A percentile compares a stretch with the other conserved stretches of the same genome.
These are phyloP conservation scores for Ogataea degrootiae DNA, from an alignment of 805 yeast genomes.

Conservation along the genomic window DNA sequence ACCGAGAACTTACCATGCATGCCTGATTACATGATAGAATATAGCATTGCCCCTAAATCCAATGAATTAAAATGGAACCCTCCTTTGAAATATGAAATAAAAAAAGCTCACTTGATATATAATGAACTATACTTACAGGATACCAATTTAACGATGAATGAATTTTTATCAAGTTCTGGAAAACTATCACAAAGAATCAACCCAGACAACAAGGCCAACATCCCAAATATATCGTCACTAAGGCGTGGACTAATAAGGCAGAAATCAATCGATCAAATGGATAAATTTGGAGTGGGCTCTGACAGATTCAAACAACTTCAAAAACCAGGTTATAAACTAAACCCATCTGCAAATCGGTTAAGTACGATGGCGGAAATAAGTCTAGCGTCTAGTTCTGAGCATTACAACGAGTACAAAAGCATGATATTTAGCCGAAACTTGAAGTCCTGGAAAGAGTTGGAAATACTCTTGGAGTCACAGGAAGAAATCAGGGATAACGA, in stretches of 20 bases:
- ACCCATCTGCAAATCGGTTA: conserved; percentile 10
- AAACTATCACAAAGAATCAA: neutral
- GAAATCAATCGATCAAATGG: conserved; percentile 7
- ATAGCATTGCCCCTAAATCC: conserved; percentile 8
- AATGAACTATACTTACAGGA: conserved; percentile 11
- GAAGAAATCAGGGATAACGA: conserved; percentile 21
- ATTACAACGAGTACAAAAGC: conserved; percentile 15
- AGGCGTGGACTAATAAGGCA: neutral
- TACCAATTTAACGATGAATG: conserved; percentile 11
- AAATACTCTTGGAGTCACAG: conserved; percentile 6
- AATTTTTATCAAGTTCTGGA: conserved; percentile 5
- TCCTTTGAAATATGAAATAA: conserved; percentile 15
- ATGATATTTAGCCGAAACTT: conserved; percentile 14
- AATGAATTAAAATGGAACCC: conserved; percentile 20
- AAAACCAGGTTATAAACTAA: conserved; percentile 1
- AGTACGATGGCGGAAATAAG: conserved; percentile 25
- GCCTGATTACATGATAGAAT: conserved; percentile 18
- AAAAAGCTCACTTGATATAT: conserved; percentile 7
- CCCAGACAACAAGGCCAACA: no score
- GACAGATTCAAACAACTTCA: conserved; percentile 8
- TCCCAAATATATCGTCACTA: neutral
- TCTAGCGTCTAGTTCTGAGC: conserved; percentile 24
- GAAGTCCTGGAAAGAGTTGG: conserved; percentile 13
- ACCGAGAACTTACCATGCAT: conserved; percentile 9
- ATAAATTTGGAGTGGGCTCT: conserved; percentile 8